phyloP scores from a whole-genome alignment of 495 filamentous ascomycete species.

The Xylaria flabelliformis region DNA sequence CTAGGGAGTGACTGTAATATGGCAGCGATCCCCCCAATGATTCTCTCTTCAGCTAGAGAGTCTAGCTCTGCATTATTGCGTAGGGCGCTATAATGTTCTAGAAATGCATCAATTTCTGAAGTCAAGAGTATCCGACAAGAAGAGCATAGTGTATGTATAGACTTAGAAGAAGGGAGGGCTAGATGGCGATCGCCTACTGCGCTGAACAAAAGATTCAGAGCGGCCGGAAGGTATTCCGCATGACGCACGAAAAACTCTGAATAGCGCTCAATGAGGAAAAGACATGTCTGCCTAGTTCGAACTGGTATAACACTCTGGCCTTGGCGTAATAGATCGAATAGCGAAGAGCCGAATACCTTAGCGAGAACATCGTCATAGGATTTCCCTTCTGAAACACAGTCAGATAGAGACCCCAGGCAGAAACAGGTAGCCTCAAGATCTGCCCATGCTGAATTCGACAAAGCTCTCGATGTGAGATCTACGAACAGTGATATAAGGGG shows the following conservation, averaged over 20 bases:
- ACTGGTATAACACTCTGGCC: conserved; percentile 62
- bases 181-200: conserved; percentile 71
- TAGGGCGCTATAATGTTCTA: conserved; percentile 72
- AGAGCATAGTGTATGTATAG: conserved; percentile 80
- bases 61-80: conserved; percentile 69
- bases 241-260: conserved; percentile 81
- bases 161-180: conserved; percentile 74
- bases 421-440: conserved; percentile 82
- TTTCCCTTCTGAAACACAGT: conserved; percentile 71
- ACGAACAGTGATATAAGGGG: conserved; percentile 74
- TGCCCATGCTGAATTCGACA: conserved; percentile 68
- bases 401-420: conserved; percentile 77
- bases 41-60: conserved; percentile 74
- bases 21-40: conserved; percentile 81
- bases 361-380: conserved; percentile 70
- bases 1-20: conserved; percentile 79
- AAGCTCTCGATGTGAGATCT: conserved; percentile 63
- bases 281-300: conserved; percentile 76
- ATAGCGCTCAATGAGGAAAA: conserved; percentile 80
- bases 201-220: conserved; percentile 82
- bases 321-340: conserved; percentile 68
- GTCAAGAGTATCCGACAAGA: conserved; percentile 77
- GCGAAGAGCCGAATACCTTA: conserved; percentile 68
- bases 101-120: conserved; percentile 74
- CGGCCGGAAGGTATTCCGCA: conserved; percentile 70